Evolutionary conservation across 352 stramenopile genomes (phyloP), one percentile per base, ranked within the genome.

Genomic region (Peronospora belbahrii): DNA sequence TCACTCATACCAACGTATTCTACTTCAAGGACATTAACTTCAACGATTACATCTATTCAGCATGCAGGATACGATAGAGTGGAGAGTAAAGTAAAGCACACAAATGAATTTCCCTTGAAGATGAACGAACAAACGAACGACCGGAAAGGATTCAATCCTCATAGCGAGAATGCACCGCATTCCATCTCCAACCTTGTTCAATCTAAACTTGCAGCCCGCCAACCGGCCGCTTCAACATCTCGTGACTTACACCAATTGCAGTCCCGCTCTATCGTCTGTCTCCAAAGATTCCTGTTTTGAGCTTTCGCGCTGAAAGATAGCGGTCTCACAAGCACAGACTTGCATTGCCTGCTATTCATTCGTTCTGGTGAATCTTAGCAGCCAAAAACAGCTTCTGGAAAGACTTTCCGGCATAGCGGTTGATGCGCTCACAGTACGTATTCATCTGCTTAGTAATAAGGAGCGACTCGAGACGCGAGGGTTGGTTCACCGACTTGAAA

Each of bases 381-480:
- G 85, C 83, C 44, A 96, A 55, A 57, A 95, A 96, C 17, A 96
- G 74, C 65, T 96, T 96, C 63, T 92, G 74, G 67, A 95, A 95
- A 18, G 77, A 90, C 59, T 90, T 91, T 57, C 83, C 84, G 36
- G 83, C 74, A 64, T 94, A 95, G 40, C 78, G 77, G 67, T 95
- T 95, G 62, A 96, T 90, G 69, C 94, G 81, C 59, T 95, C 78
- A 61, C 83, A 95, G 75, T 95, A 95, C 67, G 79, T 90, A 67
- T 92, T 91, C 73, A 95, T 94, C 70, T 96, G 85, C 66, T 94
- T 94, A 48, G 79, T 90, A 65, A 93, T 91, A 32, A 95, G 62
- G 35, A 95, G 78, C 51, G 83, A 80, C 59, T 94, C 85, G 38
- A 94, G 70, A 31, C 81, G 81, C 59, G 79, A 91, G 7, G 83